A percentile compares a stretch with the other conserved stretches of the same genome.
Conservation (phyloP, 2,329 filamentous ascomycete species). For the Clonostachys rosea region DNA sequence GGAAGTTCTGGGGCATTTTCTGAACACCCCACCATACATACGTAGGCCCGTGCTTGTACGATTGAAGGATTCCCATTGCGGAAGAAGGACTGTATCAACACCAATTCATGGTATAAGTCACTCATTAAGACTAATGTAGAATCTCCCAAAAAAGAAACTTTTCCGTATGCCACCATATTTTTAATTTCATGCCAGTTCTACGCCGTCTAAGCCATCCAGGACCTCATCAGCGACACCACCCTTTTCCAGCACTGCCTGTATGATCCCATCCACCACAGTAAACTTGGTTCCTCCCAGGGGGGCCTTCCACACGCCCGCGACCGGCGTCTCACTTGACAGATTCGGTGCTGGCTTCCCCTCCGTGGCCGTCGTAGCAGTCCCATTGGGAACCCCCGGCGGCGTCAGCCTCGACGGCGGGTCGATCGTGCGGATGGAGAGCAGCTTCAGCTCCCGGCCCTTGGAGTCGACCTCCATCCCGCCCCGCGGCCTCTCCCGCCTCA, state of each 20-base stretch:
- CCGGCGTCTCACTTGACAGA: slow-evolving; percentile 44
- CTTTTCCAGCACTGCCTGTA: slow-evolving; percentile 69
- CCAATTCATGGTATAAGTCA: too few relatives aligned
- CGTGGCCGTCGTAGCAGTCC: slow-evolving; percentile 50
- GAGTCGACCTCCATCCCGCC: slow-evolving; percentile 34
- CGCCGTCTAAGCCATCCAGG: slow-evolving; percentile 71
- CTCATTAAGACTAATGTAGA: too few relatives aligned
- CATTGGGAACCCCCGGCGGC: slow-evolving; percentile 63
- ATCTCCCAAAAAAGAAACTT: too few relatives aligned
- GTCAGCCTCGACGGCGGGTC: slow-evolving; percentile 72
- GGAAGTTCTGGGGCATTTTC: slow-evolving; percentile 83
- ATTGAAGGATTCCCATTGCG: too few relatives aligned
- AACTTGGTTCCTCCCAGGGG: slow-evolving; percentile 80
- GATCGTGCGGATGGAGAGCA: slow-evolving; percentile 68
- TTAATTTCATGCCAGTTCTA: slow-evolving; percentile 54
- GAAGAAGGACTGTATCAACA: too few relatives aligned
- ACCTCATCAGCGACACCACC: slow-evolving; percentile 85
- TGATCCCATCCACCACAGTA: slow-evolving; percentile 65
- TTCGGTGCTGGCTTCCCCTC: slow-evolving; percentile 20
- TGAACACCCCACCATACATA: slow-evolving; percentile 26
- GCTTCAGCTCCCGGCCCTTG: slow-evolving; percentile 40
- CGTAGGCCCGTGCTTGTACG: background rate
- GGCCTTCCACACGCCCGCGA: slow-evolving; percentile 79
- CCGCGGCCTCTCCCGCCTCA: slow-evolving; percentile 34
- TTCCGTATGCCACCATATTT: too few relatives aligned